Evolutionary conservation across 805 yeast genomes (phyloP).

Genomic region (Pichia nakasei): DNA sequence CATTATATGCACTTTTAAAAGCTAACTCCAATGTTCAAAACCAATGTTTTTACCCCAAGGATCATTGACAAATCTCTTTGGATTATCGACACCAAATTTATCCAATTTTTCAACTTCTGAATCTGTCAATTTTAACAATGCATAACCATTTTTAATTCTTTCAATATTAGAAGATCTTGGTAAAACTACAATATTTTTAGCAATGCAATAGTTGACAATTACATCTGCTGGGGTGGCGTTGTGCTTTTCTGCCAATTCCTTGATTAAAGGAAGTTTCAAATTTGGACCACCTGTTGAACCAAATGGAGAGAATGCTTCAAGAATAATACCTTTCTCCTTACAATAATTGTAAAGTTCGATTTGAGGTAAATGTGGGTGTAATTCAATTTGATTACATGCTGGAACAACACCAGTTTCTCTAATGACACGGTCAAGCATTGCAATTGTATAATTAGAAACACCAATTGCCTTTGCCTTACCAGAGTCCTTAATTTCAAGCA

Average conservation of each 20-base stretch:
- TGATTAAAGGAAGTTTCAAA: slow-evolving; percentile 40
- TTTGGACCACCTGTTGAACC: slow-evolving; percentile 64
- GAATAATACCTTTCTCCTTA: slow-evolving; percentile 28
- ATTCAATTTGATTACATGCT: slow-evolving; percentile 45
- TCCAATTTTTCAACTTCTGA: slow-evolving; percentile 29
- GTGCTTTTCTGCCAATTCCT: slow-evolving; percentile 49
- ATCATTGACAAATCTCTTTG: slow-evolving; percentile 24
- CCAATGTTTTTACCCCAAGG: slow-evolving; percentile 28
- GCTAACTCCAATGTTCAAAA: slow-evolving; percentile 23
- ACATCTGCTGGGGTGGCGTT: slow-evolving; percentile 46
- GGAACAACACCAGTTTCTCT: slow-evolving; percentile 41
- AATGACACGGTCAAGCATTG: slow-evolving; percentile 32
- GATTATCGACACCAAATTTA: slow-evolving; percentile 23
- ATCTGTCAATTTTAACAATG: slow-evolving; percentile 28
- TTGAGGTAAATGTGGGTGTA: slow-evolving; percentile 38
- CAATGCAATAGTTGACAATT: slow-evolving; percentile 53
- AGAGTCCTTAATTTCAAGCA: slow-evolving; percentile 56
- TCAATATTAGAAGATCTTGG: slow-evolving; percentile 67
- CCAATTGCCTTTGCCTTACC: slow-evolving; percentile 46
- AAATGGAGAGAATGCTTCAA: slow-evolving; percentile 54
- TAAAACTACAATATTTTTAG: slow-evolving; percentile 50
- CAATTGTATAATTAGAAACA: slow-evolving; percentile 44
- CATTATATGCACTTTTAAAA: too few relatives aligned
- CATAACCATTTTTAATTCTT: slow-evolving; percentile 40
- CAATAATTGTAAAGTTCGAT: slow-evolving; percentile 33